Evolutionary conservation across 225 moss, liverwort and hornwort species (phyloP).

Genomic region (Neckera pumila): DNA sequence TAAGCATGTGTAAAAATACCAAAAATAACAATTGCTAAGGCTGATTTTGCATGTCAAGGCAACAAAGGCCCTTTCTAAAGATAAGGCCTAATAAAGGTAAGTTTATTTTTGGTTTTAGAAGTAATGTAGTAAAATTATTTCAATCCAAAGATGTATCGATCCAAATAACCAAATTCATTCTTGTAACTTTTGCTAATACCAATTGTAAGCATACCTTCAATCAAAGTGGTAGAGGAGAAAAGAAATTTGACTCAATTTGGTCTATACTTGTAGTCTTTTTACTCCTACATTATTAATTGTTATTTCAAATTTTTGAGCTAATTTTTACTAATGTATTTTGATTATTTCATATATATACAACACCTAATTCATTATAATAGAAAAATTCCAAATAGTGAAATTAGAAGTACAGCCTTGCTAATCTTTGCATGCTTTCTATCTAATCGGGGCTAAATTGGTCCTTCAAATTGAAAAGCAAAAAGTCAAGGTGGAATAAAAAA

Average conservation of each 20-base stretch:
- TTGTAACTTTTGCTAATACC: not conserved
- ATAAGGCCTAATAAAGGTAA: not conserved
- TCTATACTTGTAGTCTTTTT: fast-evolving
- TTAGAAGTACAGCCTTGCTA: not conserved
- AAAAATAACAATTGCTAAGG: too few relatives aligned
- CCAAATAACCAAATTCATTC: not conserved
- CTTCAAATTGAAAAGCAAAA: not conserved
- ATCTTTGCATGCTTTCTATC: not conserved
- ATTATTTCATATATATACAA: not conserved
- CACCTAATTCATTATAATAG: not conserved
- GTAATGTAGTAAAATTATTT: not conserved
- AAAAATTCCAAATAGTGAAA: not conserved
- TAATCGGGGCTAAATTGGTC: not conserved
- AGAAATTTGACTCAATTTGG: not conserved
- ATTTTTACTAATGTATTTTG: not conserved
- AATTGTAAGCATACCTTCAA: not conserved
- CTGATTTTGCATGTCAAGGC: too few relatives aligned
- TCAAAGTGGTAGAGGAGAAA: not conserved
- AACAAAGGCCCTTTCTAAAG: not conserved
- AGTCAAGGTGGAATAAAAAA: not conserved
- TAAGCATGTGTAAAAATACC: too few relatives aligned
- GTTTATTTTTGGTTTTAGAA: not conserved
- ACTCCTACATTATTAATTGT: not conserved
- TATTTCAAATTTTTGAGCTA: too few relatives aligned
- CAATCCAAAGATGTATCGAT: not conserved